These are phyloP conservation scores for Neonectria neomacrospora DNA, from an alignment of 2,329 filamentous ascomycete species.

Conservation along the genomic window DNA sequence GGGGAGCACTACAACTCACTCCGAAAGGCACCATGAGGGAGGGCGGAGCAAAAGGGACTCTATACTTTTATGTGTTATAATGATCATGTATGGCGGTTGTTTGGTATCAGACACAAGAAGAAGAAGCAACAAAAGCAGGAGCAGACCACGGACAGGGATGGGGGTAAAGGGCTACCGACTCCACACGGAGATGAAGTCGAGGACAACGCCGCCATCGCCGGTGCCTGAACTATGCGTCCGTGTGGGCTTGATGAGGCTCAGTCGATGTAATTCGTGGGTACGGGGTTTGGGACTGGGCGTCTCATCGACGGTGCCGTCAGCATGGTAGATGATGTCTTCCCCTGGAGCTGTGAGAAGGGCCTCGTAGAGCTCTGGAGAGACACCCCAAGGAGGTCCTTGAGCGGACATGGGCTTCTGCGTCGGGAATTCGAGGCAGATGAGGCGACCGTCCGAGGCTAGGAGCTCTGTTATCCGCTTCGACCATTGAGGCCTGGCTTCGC, in stretches of 20 bases:
- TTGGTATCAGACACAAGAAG: slow-evolving; percentile 40
- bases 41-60: slow-evolving; percentile 21
- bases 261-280: slow-evolving; percentile 53
- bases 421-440: slow-evolving; percentile 81
- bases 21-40: slow-evolving; percentile 54
- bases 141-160: slow-evolving; percentile 9
- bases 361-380: slow-evolving; percentile 75
- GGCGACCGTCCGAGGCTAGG: slow-evolving; percentile 59
- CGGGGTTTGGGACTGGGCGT: slow-evolving; percentile 53
- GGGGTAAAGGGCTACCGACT: slow-evolving; percentile 43
- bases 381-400: slow-evolving; percentile 78
- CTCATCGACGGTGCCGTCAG: slow-evolving; percentile 56
- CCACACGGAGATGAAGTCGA: slow-evolving; percentile 68
- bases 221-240: slow-evolving; percentile 62
- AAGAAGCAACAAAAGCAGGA: slow-evolving; percentile 23
- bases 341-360: slow-evolving; percentile 78
- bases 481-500: slow-evolving; percentile 63
- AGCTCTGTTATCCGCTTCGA: slow-evolving; percentile 63
- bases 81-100: slow-evolving; percentile 37
- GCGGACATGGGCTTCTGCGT: slow-evolving; percentile 73
- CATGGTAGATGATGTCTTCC: slow-evolving; percentile 69
- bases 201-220: slow-evolving; percentile 56
- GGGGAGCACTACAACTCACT: slow-evolving; percentile 98
- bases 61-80: slow-evolving; percentile 37
- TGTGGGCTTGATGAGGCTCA: slow-evolving; percentile 62